Base-by-base conservation (phyloP, 1,139 yeast genomes). In the Diutina pseudorugosa region DNA sequence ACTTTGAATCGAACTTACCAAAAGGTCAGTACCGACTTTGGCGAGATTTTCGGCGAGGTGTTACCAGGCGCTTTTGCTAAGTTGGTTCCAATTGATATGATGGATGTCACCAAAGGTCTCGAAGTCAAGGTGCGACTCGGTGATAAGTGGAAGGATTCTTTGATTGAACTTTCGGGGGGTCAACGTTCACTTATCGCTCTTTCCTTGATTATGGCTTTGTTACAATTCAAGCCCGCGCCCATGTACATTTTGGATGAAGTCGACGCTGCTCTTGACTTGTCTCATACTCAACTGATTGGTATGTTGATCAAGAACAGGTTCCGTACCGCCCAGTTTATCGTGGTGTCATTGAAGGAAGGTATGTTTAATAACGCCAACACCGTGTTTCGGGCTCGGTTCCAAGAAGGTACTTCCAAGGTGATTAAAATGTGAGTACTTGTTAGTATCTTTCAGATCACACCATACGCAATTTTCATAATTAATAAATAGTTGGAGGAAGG, bases 321-420 rank as follows among this genome's bases (percentile, higher is more conserved):
- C 68, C 85, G 87, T 65, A 97, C 96, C 0, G 85, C 97, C 2
- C 99, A 94, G 65, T 94, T 94, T 63, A 91, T 94, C 58, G 95
- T 94, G 53, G 98, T 94, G 19, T 87, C 96, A 30, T 80, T 94
- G 69, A 94, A 94, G 65, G 98, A 94, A 65, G 98, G 98, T 16
- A 89, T 94, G 96, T 94, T 93, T 64, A 85, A 96, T 25, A 94
- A 94, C 68, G 99, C 98, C 14, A 94, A 94, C 64, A 76, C 96
- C 56, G 89, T 94, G 36, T 94, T 90, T 66, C 78, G 95, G 61
- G 91, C 98, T 1, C 76, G 97, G 58, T 93, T 93, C 68, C 96
- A 91, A 64, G 97, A 93, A 61, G 98, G 98, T 59, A 91, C 97
- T 0, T 89, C 97, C 33, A 91, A 91, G 33, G 98, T 93, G 1